A percentile compares a stretch with the other conserved stretches of the same genome.
phyloP scores from a whole-genome alignment of 2,329 filamentous ascomycete species.

The Acrodontium crateriforme region DNA sequence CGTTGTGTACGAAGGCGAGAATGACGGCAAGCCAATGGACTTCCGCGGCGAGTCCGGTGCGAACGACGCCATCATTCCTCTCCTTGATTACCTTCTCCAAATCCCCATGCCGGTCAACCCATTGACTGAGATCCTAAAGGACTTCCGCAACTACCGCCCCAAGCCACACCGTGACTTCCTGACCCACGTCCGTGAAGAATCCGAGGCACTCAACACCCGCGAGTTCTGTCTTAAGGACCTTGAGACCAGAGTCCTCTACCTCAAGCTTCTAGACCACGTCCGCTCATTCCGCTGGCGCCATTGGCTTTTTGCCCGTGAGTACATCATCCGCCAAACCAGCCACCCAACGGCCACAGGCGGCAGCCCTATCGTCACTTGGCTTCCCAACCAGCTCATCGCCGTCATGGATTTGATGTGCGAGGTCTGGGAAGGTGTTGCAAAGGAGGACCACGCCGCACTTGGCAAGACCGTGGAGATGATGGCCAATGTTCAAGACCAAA shows the following conservation, averaged over 20 bases:
- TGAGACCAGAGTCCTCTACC: slow-evolving; percentile 29
- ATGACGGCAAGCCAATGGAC: slow-evolving; percentile 52
- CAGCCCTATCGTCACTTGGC: slow-evolving; percentile 70
- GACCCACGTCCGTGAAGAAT: slow-evolving; percentile 47
- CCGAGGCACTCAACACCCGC: slow-evolving; percentile 40
- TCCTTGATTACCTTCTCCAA: slow-evolving; percentile 76
- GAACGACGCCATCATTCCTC: slow-evolving; percentile 82
- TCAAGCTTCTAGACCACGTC: slow-evolving; percentile 52
- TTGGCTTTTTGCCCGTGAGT: slow-evolving; percentile 76
- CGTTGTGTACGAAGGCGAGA: slow-evolving; percentile 76
- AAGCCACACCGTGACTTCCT: slow-evolving; percentile 81
- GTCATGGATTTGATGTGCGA: slow-evolving; percentile 57
- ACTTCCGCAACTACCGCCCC: slow-evolving; percentile 81
- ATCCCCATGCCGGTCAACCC: slow-evolving; percentile 82
- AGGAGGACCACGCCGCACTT: slow-evolving; percentile 7
- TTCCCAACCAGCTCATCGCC: slow-evolving; percentile 67
- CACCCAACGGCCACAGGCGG: slow-evolving; percentile 71
- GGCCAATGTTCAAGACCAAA: slow-evolving; percentile 50
- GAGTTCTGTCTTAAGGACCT: slow-evolving; percentile 33
- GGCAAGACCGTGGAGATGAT: slow-evolving; percentile 40
- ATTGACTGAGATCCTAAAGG: slow-evolving; percentile 71
- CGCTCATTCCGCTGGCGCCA: slow-evolving; percentile 72
- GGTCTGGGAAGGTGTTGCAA: slow-evolving; percentile 32
- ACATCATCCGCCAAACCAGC: slow-evolving; percentile 63
- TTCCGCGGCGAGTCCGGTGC: slow-evolving; percentile 90